Conservation (phyloP, 2,329 filamentous ascomycete species). For the Neofusicoccum cordaticola region DNA sequence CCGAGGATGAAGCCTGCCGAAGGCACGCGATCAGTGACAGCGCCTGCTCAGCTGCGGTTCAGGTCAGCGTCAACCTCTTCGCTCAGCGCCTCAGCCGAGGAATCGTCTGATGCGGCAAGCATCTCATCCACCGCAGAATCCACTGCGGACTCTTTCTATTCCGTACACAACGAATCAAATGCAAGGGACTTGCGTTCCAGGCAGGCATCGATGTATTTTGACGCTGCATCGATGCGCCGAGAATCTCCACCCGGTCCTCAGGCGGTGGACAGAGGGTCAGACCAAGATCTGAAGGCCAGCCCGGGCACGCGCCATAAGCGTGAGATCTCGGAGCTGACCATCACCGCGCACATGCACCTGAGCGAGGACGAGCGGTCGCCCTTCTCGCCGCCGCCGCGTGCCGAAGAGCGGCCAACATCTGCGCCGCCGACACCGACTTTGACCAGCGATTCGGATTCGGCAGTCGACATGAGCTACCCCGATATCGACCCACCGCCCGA, state of each 20-base stretch:
- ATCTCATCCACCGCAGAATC: slow-evolving; percentile 36
- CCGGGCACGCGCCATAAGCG: slow-evolving; percentile 29
- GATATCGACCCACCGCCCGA: slow-evolving; percentile 41
- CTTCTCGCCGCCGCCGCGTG: slow-evolving; percentile 14
- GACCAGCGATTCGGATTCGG: slow-evolving; percentile 40
- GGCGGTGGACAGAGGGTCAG: background rate
- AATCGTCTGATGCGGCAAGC: slow-evolving; percentile 24
- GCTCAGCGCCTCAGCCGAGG: slow-evolving; percentile 1
- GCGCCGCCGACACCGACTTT: slow-evolving; percentile 47
- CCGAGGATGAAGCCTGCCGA: background rate
- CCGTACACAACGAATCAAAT: slow-evolving; percentile 22
- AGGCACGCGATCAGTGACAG: slow-evolving; percentile 4
- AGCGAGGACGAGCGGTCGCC: slow-evolving; percentile 16
- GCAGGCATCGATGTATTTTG: slow-evolving; percentile 10
- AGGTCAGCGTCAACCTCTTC: background rate
- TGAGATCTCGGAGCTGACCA: slow-evolving; percentile 36
- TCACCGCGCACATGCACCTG: slow-evolving; percentile 25
- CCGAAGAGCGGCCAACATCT: slow-evolving; percentile 27
- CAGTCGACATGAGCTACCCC: slow-evolving; percentile 36
- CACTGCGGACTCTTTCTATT: slow-evolving; percentile 39
- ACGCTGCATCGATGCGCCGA: slow-evolving; percentile 6
- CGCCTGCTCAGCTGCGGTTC: background rate
- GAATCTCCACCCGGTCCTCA: background rate
- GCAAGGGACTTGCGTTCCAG: background rate
- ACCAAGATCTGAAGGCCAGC: background rate